phyloP scores from a whole-genome alignment of 305 asterid species.

The Striga hermonthica region DNA sequence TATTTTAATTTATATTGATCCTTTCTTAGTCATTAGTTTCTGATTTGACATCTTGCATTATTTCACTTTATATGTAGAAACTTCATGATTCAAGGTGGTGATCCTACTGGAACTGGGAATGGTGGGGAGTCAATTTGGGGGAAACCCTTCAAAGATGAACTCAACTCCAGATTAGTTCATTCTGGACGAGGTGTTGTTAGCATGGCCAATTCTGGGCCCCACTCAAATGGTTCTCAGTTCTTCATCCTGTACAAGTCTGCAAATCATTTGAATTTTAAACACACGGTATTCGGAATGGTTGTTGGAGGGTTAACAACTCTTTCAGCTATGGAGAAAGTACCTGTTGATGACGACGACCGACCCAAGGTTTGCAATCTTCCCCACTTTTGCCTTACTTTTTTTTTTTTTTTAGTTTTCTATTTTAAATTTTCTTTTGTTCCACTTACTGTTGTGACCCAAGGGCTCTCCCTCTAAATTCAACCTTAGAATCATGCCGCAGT shows the following conservation, averaged over 20 bases:
- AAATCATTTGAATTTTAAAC: conserved; percentile 86
- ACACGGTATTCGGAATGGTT: conserved; percentile 90
- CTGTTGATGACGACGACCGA: conserved; percentile 77
- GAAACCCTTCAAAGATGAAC: conserved; percentile 81
- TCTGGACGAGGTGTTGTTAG: conserved; percentile 98
- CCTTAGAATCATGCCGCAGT: too few relatives aligned
- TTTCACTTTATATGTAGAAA: conserved; percentile 51
- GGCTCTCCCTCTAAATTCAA: too few relatives aligned
- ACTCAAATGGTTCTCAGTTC: conserved; percentile 94
- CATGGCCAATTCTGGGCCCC: conserved; percentile 98
- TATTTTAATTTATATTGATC: conserved; percentile 29
- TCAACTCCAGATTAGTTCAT: conserved; percentile 85
- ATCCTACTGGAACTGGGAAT: conserved; percentile 87
- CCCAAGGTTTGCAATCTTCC: conserved; percentile 62
- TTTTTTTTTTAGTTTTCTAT: too few relatives aligned
- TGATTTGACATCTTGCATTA: conserved; percentile 27
- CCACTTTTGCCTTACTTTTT: background rate
- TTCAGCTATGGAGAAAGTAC: conserved; percentile 86
- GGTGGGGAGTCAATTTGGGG: conserved; percentile 97
- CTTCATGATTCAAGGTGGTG: conserved; percentile 99
- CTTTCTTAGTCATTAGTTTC: conserved; percentile 14
- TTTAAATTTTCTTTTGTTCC: too few relatives aligned
- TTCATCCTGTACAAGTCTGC: conserved; percentile 96
- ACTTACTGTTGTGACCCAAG: too few relatives aligned
- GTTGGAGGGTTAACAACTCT: conserved; percentile 92